Evolutionary conservation across 345 rosid genomes (phyloP).

Genomic region (Salix caprea): DNA sequence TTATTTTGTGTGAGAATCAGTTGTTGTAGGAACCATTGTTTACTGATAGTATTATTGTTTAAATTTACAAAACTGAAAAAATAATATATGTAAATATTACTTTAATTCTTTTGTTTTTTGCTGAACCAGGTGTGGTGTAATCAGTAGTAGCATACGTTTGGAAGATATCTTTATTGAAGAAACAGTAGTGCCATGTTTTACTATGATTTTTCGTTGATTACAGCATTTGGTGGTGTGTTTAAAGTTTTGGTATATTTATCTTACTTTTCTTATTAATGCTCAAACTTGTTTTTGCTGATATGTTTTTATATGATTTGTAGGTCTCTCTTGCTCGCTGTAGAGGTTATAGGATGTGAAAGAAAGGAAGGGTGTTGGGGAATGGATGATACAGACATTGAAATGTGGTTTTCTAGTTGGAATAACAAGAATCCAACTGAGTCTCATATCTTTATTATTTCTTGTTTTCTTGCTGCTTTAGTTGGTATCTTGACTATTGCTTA

Average conservation of each 20-base stretch:
- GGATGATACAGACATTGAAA: conserved; percentile 62
- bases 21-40: neutral
- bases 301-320: neutral
- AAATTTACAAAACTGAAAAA: neutral
- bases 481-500: conserved; percentile 82
- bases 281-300: neutral
- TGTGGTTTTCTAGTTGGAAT: conserved; percentile 47
- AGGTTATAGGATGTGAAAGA: conserved; percentile 19
- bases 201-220: neutral
- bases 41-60: neutral
- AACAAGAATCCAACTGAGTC: conserved; percentile 54
- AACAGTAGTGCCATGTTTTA: neutral
- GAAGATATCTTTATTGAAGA: neutral
- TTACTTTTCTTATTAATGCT: too few species aligned
- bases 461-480: conserved; percentile 64
- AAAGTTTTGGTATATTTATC: neutral
- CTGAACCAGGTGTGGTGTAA: neutral
- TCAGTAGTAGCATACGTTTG: neutral
- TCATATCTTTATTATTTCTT: conserved; percentile 53
- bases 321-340: neutral
- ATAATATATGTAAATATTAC: too few species aligned
- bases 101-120: too few species aligned
- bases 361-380: conserved; percentile 28
- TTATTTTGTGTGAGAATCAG: neutral
- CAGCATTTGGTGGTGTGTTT: neutral